Percentiles rank a stretch among this genome's conserved stretches.
Conservation (phyloP, 148 eudicot species). For the Mesembryanthemum crystallinum region DNA sequence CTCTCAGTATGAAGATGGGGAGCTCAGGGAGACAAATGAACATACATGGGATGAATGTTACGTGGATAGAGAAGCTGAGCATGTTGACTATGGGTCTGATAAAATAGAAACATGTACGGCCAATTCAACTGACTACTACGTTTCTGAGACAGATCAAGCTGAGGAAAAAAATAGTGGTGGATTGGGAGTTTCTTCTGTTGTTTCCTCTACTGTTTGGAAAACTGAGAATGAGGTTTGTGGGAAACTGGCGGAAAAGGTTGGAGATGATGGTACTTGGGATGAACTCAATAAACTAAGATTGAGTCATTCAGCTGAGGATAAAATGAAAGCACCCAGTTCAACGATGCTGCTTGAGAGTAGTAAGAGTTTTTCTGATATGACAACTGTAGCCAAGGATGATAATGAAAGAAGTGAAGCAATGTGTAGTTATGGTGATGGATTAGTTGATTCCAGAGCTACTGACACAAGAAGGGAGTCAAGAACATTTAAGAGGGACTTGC, state of each 20-base stretch:
- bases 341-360: slow-evolving; percentile 22
- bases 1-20: slow-evolving; percentile 55
- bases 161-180: slow-evolving; percentile 16
- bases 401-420: slow-evolving; percentile 5
- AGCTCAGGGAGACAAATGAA: slow-evolving; percentile 39
- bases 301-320: slow-evolving; percentile 23
- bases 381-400: slow-evolving; percentile 14
- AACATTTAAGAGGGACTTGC: slow-evolving; percentile 29
- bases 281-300: slow-evolving; percentile 8
- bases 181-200: slow-evolving; percentile 1
- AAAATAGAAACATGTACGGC: slow-evolving; percentile 14
- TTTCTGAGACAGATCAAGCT: slow-evolving; percentile 12
- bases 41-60: slow-evolving; percentile 36
- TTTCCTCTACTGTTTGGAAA: slow-evolving; percentile 12
- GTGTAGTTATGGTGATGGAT: slow-evolving; percentile 12
- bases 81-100: slow-evolving; percentile 25
- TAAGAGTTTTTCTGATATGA: slow-evolving; percentile 23
- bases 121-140: slow-evolving; percentile 18
- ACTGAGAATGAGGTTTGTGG: not conserved
- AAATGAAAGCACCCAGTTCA: slow-evolving; percentile 10
- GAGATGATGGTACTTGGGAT: slow-evolving; percentile 7
- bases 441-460: slow-evolving; percentile 25
- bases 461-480: slow-evolving; percentile 26
- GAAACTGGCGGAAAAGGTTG: slow-evolving; percentile 2
- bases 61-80: slow-evolving; percentile 29